These are phyloP conservation scores for Chaetomium fimeti DNA, from an alignment of 495 filamentous ascomycete species.

Conservation along the genomic window DNA sequence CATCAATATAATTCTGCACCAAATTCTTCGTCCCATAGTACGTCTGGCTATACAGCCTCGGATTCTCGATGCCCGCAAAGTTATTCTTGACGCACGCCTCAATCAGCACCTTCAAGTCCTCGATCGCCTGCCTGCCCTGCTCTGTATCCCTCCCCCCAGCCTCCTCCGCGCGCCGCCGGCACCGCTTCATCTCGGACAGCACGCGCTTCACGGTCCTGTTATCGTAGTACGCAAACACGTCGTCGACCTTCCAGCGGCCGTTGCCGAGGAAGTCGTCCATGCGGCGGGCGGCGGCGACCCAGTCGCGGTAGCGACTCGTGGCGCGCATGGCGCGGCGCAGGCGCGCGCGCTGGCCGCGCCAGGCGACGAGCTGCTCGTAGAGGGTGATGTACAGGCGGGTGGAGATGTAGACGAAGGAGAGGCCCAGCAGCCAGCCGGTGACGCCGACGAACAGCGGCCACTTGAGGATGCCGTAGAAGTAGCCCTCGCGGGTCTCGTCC, in stretches of 20 bases:
- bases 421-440: slow-evolving; percentile 70
- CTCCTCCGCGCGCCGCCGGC: slow-evolving; percentile 56
- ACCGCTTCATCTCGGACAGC: slow-evolving; percentile 65
- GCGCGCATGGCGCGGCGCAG: slow-evolving; percentile 67
- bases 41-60: slow-evolving; percentile 88
- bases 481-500: slow-evolving; percentile 93
- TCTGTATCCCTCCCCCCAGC: slow-evolving; percentile 33
- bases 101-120: slow-evolving; percentile 70
- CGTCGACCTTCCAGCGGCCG: slow-evolving; percentile 77
- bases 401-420: slow-evolving; percentile 66
- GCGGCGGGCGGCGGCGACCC: slow-evolving; percentile 71
- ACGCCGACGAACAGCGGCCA: slow-evolving; percentile 86
- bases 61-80: slow-evolving; percentile 93
- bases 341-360: slow-evolving; percentile 68
- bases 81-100: slow-evolving; percentile 97
- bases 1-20: slow-evolving; percentile 85
- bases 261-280: slow-evolving; percentile 83
- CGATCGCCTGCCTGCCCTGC: slow-evolving; percentile 50
- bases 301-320: slow-evolving; percentile 73
- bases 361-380: slow-evolving; percentile 77
- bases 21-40: slow-evolving; percentile 94
- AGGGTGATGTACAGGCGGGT: slow-evolving; percentile 86
- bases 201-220: slow-evolving; percentile 74
- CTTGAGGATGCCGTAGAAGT: slow-evolving; percentile 81
- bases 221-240: slow-evolving; percentile 96